Percentiles rank a stretch among this genome's conserved stretches.
These are phyloP conservation scores for Fraxinus sp. DNA, from an alignment of 305 asterid genomes.

Conservation along the genomic window DNA sequence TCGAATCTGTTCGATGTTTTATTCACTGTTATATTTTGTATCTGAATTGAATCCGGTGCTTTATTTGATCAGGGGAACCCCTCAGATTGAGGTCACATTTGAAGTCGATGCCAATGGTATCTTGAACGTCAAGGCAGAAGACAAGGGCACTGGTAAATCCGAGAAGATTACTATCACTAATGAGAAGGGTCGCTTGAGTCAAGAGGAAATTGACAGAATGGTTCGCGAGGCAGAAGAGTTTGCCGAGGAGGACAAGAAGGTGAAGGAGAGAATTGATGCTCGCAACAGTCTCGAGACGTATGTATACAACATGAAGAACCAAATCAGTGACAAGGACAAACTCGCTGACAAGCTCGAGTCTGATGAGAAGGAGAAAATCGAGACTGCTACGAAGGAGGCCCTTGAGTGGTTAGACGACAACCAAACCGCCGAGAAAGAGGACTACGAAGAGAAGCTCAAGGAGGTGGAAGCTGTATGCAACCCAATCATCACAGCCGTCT, in stretches of 20 bases:
- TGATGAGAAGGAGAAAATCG: conserved; percentile 56
- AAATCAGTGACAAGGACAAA: conserved; percentile 7
- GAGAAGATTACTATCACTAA: conserved; percentile 58
- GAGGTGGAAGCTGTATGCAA: conserved; percentile 43
- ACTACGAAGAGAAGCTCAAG: conserved; percentile 3
- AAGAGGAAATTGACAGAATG: conserved; percentile 55
- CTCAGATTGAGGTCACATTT: conserved; percentile 11
- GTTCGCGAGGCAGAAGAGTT: conserved; percentile 57
- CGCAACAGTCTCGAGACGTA: conserved; percentile 3
- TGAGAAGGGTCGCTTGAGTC: conserved; percentile 54
- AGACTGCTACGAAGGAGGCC: conserved; percentile 51
- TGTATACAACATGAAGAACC: conserved; percentile 2
- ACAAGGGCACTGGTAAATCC: conserved; percentile 39
- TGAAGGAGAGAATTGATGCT: conserved; percentile 11
- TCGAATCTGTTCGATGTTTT: background rate
- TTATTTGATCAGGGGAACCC: conserved; percentile 9
- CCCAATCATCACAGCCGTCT: conserved; percentile 54
- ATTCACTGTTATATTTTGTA: background rate
- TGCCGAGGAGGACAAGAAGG: conserved; percentile 57
- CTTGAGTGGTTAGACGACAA: conserved; percentile 56
- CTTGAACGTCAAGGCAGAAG: conserved; percentile 4
- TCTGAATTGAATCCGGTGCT: background rate
- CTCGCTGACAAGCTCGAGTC: conserved; percentile 27
- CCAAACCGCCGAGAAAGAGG: conserved; percentile 43
- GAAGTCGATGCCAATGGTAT: conserved; percentile 10